phyloP scores from a whole-genome alignment of 2,329 filamentous ascomycete genomes.

The Colletotrichum salicis region DNA sequence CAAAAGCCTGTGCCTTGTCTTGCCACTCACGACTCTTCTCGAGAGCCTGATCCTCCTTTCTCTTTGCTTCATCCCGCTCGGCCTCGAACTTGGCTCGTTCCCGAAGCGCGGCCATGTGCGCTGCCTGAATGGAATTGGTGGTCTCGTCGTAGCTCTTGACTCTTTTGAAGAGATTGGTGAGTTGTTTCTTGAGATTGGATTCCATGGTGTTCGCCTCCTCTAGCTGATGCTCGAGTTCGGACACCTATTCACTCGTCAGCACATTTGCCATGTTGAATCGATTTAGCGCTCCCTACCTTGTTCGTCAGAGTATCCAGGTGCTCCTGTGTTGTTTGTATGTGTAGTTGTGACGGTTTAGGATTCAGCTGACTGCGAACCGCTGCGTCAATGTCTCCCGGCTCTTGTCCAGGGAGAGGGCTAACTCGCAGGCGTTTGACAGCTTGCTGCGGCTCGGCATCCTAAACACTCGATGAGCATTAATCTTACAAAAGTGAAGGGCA shows the following conservation, averaged over 20 bases:
- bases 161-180: conserved; percentile 43
- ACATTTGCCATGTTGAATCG: background rate
- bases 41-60: conserved; percentile 49
- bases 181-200: conserved; percentile 31
- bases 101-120: conserved; percentile 60
- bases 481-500: background rate
- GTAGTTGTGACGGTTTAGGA: conserved; percentile 18
- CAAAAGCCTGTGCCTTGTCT: conserved; percentile 50
- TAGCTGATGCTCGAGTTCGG: conserved; percentile 49
- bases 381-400: conserved; percentile 18
- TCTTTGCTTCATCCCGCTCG: conserved; percentile 55
- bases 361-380: conserved; percentile 22
- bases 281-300: conserved; percentile 44
- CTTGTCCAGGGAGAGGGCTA: conserved; percentile 15
- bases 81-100: conserved; percentile 61
- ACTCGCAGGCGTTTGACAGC: conserved; percentile 25
- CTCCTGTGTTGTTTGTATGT: conserved; percentile 32
- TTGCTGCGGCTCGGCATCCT: conserved; percentile 23
- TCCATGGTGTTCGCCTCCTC: conserved; percentile 42
- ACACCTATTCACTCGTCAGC: conserved; percentile 44
- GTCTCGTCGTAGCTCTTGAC: conserved; percentile 58
- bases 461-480: background rate
- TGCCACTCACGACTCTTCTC: conserved; percentile 49
- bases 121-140: conserved; percentile 55
- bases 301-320: conserved; percentile 51